Evolutionary conservation across 2,329 filamentous ascomycete genomes (phyloP).

Genomic region (Didymella segeticola): DNA sequence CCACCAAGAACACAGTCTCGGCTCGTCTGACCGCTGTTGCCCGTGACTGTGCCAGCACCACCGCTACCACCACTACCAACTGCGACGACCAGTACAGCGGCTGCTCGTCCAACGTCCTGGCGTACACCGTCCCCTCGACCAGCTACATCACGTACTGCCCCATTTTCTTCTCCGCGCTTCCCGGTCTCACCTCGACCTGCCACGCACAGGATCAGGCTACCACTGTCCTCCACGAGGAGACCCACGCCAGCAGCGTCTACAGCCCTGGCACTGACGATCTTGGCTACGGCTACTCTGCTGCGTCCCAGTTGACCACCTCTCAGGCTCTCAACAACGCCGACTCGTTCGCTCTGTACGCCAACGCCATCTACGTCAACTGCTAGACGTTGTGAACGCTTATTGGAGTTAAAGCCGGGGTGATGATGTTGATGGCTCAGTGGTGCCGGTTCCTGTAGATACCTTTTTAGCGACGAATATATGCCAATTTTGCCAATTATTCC

Average conservation of each 20-base stretch:
- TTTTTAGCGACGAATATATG: constrained; percentile 8
- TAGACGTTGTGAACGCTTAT: constrained; percentile 10
- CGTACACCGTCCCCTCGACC: constrained; percentile 64
- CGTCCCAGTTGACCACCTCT: constrained; percentile 53
- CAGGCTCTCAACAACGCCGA: constrained; percentile 71
- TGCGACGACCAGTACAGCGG: constrained; percentile 64
- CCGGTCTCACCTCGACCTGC: constrained; percentile 59
- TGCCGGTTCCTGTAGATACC: constrained; percentile 7
- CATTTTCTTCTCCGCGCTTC: constrained; percentile 64
- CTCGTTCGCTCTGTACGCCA: constrained; percentile 63
- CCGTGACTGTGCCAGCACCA: constrained; percentile 61
- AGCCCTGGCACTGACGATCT: constrained; percentile 63
- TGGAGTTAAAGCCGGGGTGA: background rate
- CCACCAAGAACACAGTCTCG: constrained; percentile 50
- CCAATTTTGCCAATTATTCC: background rate
- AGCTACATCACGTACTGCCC: constrained; percentile 68
- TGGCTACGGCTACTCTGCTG: constrained; percentile 62
- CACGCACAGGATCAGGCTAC: constrained; percentile 71
- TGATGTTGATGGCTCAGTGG: no score
- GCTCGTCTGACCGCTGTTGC: constrained; percentile 54
- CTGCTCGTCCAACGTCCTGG: constrained; percentile 59
- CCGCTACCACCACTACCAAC: constrained; percentile 61
- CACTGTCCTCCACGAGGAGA: constrained; percentile 70
- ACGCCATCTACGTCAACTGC: constrained; percentile 46
- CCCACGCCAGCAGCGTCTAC: constrained; percentile 65